phyloP scores from a whole-genome alignment of 2,329 filamentous ascomycete genomes.

The Canariomyces notabilis region DNA sequence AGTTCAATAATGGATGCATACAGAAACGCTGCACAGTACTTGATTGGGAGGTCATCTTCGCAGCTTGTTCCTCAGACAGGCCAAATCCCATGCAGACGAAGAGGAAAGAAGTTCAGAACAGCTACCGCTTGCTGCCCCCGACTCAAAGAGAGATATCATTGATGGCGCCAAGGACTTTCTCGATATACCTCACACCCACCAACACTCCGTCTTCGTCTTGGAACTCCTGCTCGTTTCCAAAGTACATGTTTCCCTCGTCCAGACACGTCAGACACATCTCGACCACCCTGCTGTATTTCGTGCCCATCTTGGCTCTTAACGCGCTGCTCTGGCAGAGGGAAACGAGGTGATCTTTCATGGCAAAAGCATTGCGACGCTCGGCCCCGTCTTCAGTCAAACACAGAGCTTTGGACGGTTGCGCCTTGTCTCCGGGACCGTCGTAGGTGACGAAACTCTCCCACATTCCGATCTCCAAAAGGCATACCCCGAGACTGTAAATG shows the following conservation, averaged over 20 bases:
- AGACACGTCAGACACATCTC: slow-evolving; percentile 31
- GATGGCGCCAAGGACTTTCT: slow-evolving; percentile 25
- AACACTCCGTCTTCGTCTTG: slow-evolving; percentile 27
- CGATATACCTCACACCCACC: slow-evolving; percentile 27
- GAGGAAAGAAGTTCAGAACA: too few relatives aligned
- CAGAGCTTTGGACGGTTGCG: too few relatives aligned
- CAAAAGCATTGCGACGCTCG: too few relatives aligned
- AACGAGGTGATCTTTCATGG: too few relatives aligned
- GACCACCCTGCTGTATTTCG: slow-evolving; percentile 27
- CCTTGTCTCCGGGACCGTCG: background rate
- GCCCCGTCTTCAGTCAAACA: too few relatives aligned
- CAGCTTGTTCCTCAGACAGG: too few relatives aligned
- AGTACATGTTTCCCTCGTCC: slow-evolving; percentile 28
- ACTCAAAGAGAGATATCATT: too few relatives aligned
- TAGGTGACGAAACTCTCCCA: slow-evolving; percentile 31
- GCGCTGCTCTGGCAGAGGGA: background rate
- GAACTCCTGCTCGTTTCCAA: slow-evolving; percentile 27
- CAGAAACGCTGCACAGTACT: too few relatives aligned
- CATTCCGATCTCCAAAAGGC: slow-evolving; percentile 44
- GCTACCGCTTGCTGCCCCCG: too few relatives aligned
- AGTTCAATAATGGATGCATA: too few relatives aligned
- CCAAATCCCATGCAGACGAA: too few relatives aligned
- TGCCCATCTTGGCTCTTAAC: slow-evolving; percentile 25
- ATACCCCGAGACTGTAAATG: slow-evolving; percentile 48
- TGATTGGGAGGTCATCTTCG: too few relatives aligned